Evolutionary conservation across 2,329 filamentous ascomycete species (phyloP), one percentile per base, ranked within the genome.

Genomic region (Aspergillus quadrilineatus): DNA sequence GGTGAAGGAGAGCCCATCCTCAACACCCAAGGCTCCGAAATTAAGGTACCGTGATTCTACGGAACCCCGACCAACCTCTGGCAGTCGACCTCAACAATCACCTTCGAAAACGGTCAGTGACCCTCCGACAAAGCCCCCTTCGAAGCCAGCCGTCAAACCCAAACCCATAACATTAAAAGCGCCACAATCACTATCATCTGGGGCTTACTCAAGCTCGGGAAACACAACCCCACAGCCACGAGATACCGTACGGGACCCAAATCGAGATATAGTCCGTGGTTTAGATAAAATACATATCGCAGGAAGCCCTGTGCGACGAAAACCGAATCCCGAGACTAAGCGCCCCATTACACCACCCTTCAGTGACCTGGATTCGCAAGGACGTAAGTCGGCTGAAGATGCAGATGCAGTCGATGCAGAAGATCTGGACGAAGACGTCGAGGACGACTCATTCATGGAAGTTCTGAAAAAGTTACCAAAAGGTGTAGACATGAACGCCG

Each of bases 401-500:
- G 72, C 74, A 17, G 73, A 77, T 17, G 77, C 76, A 17, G 77
- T 77, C 28, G 74, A 76, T 6, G 77, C 82, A 49, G 75, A 49
- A 6, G 30, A 26, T 29, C 3, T 22, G 22, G 47, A 56, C 14
- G 42, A 30, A 12, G 37, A 72, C 17, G 77, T 78, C 8, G 66
- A 66, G 82, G 83, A 89, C 61, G 80, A 79, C 51, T 84, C 82
- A 48, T 85, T 89, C 60, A 77, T 80, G 48, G 73, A 81, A 7
- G 79, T 96, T 22, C 77, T 97, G 67, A 91, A 89, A 67, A 87
- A 88, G 55, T 75, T 97, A 1, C 92, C 92, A 0, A 82, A 86
- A 52, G 92, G 92, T 0, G 85, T 97, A 3, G 94, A 99, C 68
- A 84, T 88, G 62, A 79, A 82, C 28, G 89, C 92, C 3, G 94